These are phyloP conservation scores for Colletotrichum abscissum DNA, from an alignment of 2,329 filamentous ascomycete species.

Conservation along the genomic window DNA sequence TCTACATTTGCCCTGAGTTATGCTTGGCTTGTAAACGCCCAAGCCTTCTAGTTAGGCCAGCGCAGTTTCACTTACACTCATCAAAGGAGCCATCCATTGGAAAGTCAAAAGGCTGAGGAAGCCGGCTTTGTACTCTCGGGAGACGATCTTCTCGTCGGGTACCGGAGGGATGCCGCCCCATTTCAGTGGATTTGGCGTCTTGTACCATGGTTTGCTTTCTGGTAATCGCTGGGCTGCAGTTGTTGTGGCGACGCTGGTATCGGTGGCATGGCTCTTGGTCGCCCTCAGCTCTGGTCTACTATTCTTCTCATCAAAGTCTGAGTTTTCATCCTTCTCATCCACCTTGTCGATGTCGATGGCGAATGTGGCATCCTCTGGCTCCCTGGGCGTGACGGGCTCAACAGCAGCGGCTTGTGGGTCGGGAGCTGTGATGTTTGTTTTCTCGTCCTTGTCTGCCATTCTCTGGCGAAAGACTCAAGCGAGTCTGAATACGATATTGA, in stretches of 20 bases:
- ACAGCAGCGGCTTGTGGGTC: constrained; percentile 44
- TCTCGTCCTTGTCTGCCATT: constrained; percentile 42
- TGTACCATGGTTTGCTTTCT: constrained; percentile 70
- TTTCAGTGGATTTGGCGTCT: constrained; percentile 69
- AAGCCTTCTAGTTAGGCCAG: neutral
- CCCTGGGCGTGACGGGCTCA: constrained; percentile 38
- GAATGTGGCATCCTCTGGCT: constrained; percentile 22
- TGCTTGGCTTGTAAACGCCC: neutral
- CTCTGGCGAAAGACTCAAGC: constrained; percentile 6
- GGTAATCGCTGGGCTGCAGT: constrained; percentile 43
- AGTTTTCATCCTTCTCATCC: constrained; percentile 17
- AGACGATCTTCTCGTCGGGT: constrained; percentile 64
- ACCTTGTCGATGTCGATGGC: constrained; percentile 28
- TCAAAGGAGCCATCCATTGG: constrained; percentile 90
- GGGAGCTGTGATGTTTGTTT: constrained; percentile 39
- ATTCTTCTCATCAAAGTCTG: constrained; percentile 27
- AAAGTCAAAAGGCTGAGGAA: constrained; percentile 84
- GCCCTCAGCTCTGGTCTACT: constrained; percentile 45
- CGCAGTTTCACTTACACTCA: constrained; percentile 68
- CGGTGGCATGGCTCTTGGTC: constrained; percentile 65
- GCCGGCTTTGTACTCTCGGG: constrained; percentile 77
- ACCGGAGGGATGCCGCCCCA: constrained; percentile 69
- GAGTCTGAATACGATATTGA: neutral
- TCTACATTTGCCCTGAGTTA: neutral
- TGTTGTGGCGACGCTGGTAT: constrained; percentile 60